These are phyloP conservation scores for Deinandra increscens DNA, from an alignment of 129 eudicot species.

Conservation along the genomic window DNA sequence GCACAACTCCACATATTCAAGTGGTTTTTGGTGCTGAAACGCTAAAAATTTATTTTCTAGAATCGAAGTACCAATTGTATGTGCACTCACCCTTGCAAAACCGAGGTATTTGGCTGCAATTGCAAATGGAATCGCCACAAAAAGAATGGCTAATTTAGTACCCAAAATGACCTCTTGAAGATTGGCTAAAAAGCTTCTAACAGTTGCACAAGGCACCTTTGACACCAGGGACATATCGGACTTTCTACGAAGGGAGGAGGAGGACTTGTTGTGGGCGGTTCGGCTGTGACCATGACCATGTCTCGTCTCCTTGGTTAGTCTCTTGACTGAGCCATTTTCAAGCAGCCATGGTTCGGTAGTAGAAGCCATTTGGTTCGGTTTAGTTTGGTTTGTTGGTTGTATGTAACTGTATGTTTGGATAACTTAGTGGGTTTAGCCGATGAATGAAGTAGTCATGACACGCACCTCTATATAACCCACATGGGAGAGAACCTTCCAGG, in stretches of 20 bases:
- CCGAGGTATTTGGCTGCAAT: conserved; percentile 44
- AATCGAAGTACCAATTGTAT: no score
- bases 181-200: conserved; percentile 45
- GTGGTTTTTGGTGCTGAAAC: neutral
- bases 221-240: conserved; percentile 58
- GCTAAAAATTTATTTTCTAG: neutral
- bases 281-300: conserved; percentile 63
- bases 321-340: conserved; percentile 59
- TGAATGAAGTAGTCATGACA: no score
- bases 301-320: conserved; percentile 48
- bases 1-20: no score
- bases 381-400: neutral
- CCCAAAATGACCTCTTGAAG: conserved; percentile 82
- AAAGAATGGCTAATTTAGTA: conserved; percentile 65
- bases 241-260: conserved; percentile 71
- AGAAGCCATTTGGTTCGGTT: conserved; percentile 43
- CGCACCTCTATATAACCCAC: no score
- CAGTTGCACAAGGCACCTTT: conserved; percentile 31
- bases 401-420: neutral
- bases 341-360: conserved; percentile 48
- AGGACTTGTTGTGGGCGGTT: conserved; percentile 71
- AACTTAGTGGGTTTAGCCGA: no score
- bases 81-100: conserved; percentile 58
- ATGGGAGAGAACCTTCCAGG: no score
- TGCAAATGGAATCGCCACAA: conserved; percentile 73